Percentiles rank a stretch among this genome's conserved stretches.
Conservation (phyloP, 78 protist genomes). For the Anaeramoeba ignava region DNA sequence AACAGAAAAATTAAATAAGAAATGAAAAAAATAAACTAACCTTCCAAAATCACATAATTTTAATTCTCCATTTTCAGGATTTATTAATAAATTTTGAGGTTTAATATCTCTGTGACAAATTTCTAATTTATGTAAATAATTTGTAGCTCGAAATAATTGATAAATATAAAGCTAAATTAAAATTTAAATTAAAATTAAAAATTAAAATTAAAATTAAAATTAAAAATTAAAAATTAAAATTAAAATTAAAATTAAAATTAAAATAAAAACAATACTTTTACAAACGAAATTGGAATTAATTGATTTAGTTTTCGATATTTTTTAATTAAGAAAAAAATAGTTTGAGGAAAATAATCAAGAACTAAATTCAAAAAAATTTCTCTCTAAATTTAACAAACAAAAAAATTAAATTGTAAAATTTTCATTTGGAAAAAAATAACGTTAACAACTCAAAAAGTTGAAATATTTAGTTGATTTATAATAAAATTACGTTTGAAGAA, state of each 20-base stretch:
- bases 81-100: slow-evolving; percentile 76
- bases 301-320: slow-evolving; percentile 56
- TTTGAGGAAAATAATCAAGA: slow-evolving; percentile 93
- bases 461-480: no score
- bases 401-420: no score
- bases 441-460: no score
- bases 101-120: slow-evolving; percentile 89
- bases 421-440: no score
- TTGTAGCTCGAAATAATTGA: slow-evolving; percentile 80
- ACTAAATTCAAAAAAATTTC: slow-evolving; percentile 94
- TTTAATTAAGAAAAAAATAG: slow-evolving; percentile 66
- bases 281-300: slow-evolving; percentile 60
- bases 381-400: no score
- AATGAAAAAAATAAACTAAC: background rate
- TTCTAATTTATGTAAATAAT: slow-evolving; percentile 48
- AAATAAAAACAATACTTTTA: no score
- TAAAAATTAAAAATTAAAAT: no score
- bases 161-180: slow-evolving; percentile 56
- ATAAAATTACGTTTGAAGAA: no score
- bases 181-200: no score
- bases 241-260: no score
- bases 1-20: background rate
- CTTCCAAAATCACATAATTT: slow-evolving; percentile 95
- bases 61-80: slow-evolving; percentile 62
- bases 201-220: no score